Evolutionary conservation across 1,284 basidiomycete genomes (phyloP).

Genomic region (Puccinia sorghi): DNA sequence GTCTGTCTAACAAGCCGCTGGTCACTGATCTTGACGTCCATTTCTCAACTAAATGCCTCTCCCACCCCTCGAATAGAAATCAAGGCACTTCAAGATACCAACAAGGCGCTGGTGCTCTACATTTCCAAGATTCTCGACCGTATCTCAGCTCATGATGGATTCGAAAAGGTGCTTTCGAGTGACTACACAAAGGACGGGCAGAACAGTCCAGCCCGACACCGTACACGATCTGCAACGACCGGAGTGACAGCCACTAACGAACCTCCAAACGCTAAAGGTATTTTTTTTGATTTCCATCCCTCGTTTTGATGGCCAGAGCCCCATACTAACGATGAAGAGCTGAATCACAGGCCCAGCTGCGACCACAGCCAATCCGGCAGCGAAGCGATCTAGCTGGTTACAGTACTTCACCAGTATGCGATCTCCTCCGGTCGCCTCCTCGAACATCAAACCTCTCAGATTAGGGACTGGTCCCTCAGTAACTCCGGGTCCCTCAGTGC

Average conservation of each 20-base stretch:
- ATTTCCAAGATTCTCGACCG: slow-evolving; percentile 95
- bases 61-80: slow-evolving; percentile 64
- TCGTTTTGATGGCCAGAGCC: background rate
- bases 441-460: slow-evolving; percentile 61
- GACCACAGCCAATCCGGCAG: background rate
- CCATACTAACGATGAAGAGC: background rate
- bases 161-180: slow-evolving; percentile 84
- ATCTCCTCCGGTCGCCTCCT: slow-evolving; percentile 61
- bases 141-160: slow-evolving; percentile 88
- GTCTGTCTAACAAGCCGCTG: slow-evolving; percentile 35
- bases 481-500: slow-evolving; percentile 65
- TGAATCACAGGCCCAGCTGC: background rate
- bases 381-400: slow-evolving; percentile 37
- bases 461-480: slow-evolving; percentile 71
- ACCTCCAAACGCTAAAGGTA: slow-evolving; percentile 3
- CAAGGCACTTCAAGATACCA: slow-evolving; percentile 86
- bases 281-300: background rate
- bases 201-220: slow-evolving; percentile 57
- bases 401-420: slow-evolving; percentile 30
- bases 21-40: too few species aligned
- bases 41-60: background rate
- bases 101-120: slow-evolving; percentile 88
- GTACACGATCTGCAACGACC: slow-evolving; percentile 62
- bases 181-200: slow-evolving; percentile 67
- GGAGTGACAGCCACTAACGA: slow-evolving; percentile 76